These are phyloP conservation scores for Plasmodium vinckei DNA, from an alignment of 169 alveolate genomes.

Conservation along the genomic window DNA sequence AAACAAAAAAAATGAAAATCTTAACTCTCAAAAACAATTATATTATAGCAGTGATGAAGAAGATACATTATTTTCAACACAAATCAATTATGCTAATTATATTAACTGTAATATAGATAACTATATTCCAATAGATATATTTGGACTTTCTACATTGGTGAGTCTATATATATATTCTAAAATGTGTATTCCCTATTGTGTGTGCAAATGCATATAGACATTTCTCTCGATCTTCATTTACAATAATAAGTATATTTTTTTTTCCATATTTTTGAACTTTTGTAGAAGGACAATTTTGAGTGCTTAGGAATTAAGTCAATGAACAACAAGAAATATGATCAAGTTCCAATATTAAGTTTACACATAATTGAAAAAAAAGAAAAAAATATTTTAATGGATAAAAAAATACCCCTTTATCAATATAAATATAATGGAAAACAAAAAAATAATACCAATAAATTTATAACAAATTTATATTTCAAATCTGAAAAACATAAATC, in stretches of 20 bases:
- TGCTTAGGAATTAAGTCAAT: constrained; percentile 48
- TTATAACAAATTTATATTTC: constrained; percentile 66
- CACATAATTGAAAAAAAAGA: constrained; percentile 37
- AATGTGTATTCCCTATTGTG: background rate
- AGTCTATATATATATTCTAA: background rate
- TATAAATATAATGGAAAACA: constrained; percentile 57
- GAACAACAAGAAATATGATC: constrained; percentile 56
- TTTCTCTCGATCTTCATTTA: background rate
- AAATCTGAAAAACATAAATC: constrained; percentile 66
- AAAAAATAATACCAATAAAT: constrained; percentile 55
- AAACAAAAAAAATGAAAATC: constrained; percentile 11
- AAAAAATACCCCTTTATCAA: constrained; percentile 71
- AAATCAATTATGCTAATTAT: constrained; percentile 38
- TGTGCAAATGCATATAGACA: background rate
- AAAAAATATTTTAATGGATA: constrained; percentile 57
- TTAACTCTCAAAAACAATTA: constrained; percentile 42
- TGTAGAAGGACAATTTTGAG: constrained; percentile 69
- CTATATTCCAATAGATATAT: constrained; percentile 12
- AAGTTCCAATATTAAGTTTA: constrained; percentile 56
- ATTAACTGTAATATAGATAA: constrained; percentile 36
- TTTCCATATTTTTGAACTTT: background rate
- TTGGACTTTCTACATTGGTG: constrained; percentile 49
- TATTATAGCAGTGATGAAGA: constrained; percentile 70
- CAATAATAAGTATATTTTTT: background rate
- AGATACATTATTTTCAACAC: constrained; percentile 6